These are phyloP conservation scores for Pichia kluyveri DNA, from an alignment of 805 yeast species.

Conservation along the genomic window DNA sequence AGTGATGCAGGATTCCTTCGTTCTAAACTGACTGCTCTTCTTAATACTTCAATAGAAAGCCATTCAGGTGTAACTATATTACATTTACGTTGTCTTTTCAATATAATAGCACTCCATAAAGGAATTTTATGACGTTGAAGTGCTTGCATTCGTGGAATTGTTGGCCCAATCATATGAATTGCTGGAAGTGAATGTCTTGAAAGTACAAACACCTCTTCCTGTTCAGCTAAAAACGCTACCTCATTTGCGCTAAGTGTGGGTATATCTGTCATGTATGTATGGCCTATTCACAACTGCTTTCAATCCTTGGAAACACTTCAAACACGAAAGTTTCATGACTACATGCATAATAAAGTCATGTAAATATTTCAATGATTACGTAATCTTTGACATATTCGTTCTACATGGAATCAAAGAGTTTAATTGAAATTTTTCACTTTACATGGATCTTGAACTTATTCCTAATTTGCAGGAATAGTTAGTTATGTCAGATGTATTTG, in stretches of 20 bases:
- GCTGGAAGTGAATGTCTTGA: slow-evolving; percentile 68
- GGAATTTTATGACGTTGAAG: slow-evolving; percentile 66
- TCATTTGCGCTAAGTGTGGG: slow-evolving; percentile 34
- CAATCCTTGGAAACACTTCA: too few relatives aligned
- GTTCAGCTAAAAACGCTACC: slow-evolving; percentile 78
- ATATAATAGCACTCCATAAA: slow-evolving; percentile 76
- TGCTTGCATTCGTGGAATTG: slow-evolving; percentile 52
- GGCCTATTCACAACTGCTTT: too few relatives aligned
- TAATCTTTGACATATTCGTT: too few relatives aligned
- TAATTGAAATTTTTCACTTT: too few relatives aligned
- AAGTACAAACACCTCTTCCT: slow-evolving; percentile 60
- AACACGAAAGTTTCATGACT: too few relatives aligned
- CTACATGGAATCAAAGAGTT: too few relatives aligned
- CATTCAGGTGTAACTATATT: slow-evolving; percentile 80
- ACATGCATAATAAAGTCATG: too few relatives aligned
- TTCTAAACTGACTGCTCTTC: slow-evolving; percentile 59
- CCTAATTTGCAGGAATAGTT: too few relatives aligned
- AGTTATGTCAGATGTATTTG: neutral
- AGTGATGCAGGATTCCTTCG: slow-evolving; percentile 42
- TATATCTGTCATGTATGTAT: too few relatives aligned
- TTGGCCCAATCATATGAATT: slow-evolving; percentile 53
- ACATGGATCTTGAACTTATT: too few relatives aligned
- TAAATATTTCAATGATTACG: too few relatives aligned
- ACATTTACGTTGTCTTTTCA: slow-evolving; percentile 81
- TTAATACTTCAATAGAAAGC: slow-evolving; percentile 52